Evolutionary conservation across 352 stramenopile species (phyloP), one percentile per base, ranked within the genome.

Genomic region (Phytophthora pinifolia): DNA sequence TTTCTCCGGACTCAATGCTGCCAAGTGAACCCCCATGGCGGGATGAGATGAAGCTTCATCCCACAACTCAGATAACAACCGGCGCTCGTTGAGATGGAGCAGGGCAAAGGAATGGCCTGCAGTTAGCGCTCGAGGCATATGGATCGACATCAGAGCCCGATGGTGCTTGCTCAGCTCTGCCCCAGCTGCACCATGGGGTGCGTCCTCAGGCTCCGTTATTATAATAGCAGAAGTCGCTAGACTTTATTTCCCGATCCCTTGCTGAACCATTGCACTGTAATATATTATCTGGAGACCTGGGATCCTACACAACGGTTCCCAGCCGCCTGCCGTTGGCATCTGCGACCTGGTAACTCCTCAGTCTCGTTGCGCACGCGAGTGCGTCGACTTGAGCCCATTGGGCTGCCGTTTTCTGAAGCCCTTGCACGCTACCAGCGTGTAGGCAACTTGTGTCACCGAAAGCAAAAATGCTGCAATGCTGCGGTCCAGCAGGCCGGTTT

Each of bases 401-500:
- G 25, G 25, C 37, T 34, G 32, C 7, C 33, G 46, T 45, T 58
- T 38, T 58, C 32, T 63, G 55, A 50, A 46, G 55, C 55, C 22
- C 38, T 2, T 35, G 55, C 46, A 12, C 58, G 55, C 59, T 29
- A 29, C 25, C 25, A 64, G 48, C 33, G 39, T 42, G 47, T 29
- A 27, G 33, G 39, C 47, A 62, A 56, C 45, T 61, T 44, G 54
- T 52, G 55, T 59, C 55, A 64, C 55, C 55, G 48, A 59, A 33
- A 59, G 46, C 27, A 39, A 48, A 64, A 33, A 53, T 43, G 52
- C 27, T 17, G 36, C 12, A 39, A 22, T 36, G 46, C 29, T 17
- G 42, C 53, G 45, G 38, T 62, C 46, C 38, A 59, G 51, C 22
- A 12, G 20, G 48, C 36, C 37, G 44, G 44, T 51, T 51, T 51